phyloP scores from a whole-genome alignment of 2,329 filamentous ascomycete species.

The Rosellinia necatrix region DNA sequence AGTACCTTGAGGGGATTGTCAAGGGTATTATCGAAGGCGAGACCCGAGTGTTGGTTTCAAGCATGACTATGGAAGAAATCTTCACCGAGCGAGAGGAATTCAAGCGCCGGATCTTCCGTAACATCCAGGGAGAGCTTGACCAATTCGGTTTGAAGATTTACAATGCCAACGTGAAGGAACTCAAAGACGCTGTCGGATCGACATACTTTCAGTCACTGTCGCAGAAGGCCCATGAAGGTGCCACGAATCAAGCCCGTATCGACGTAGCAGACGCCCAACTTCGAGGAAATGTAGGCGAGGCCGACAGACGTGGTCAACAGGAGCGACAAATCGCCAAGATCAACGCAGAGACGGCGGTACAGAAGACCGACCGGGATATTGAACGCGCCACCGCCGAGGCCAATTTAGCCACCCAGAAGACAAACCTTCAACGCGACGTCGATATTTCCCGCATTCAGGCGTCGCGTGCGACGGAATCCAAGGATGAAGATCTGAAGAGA shows the following conservation, averaged over 20 bases:
- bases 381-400: conserved; percentile 81
- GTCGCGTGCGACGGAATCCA: conserved; percentile 71
- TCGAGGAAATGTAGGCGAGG: conserved; percentile 75
- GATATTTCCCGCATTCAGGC: conserved; percentile 78
- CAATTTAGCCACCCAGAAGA: conserved; percentile 72
- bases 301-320: conserved; percentile 76
- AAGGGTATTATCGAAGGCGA: conserved; percentile 91
- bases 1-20: conserved; percentile 81
- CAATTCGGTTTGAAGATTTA: conserved; percentile 81
- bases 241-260: conserved; percentile 75
- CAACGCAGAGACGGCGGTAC: conserved; percentile 73
- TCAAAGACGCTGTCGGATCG: conserved; percentile 80
- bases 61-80: conserved; percentile 93
- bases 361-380: conserved; percentile 82
- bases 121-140: conserved; percentile 78
- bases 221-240: conserved; percentile 83
- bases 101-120: conserved; percentile 74
- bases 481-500: conserved; percentile 79
- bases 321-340: conserved; percentile 89
- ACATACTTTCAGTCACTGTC: conserved; percentile 83
- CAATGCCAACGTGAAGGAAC: conserved; percentile 79
- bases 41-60: conserved; percentile 79
- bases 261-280: conserved; percentile 69
- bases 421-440: conserved; percentile 73
- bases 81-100: conserved; percentile 78